Evolutionary conservation across 2,329 filamentous ascomycete species (phyloP).

Genomic region (Talaromyces pinophilus): DNA sequence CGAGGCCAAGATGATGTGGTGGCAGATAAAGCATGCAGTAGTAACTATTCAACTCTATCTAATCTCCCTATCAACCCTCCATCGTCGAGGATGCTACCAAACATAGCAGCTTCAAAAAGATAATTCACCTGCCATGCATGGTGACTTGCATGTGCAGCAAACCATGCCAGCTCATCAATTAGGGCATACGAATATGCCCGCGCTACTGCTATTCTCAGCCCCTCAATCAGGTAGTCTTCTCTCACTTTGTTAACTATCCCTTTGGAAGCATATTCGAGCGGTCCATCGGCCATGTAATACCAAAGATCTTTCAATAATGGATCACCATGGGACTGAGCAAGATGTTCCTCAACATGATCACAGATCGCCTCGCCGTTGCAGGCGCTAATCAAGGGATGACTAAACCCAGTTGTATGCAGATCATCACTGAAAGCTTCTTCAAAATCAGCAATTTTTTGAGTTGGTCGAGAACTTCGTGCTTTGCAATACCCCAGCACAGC

Average conservation of each 20-base stretch:
- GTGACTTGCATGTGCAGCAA: conserved; percentile 31
- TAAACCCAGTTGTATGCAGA: background rate
- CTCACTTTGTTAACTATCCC: background rate
- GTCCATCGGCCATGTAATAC: background rate
- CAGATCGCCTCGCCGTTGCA: background rate
- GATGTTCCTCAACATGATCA: background rate
- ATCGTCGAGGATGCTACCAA: background rate
- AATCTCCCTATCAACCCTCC: background rate
- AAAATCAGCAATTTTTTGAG: background rate
- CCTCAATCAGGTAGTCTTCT: background rate
- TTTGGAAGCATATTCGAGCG: background rate
- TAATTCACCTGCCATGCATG: conserved; percentile 34
- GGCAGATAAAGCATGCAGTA: background rate
- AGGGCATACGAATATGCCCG: conserved; percentile 26
- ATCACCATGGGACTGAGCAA: background rate
- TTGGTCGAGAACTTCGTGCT: background rate
- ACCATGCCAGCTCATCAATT: conserved; percentile 29
- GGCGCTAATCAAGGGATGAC: background rate
- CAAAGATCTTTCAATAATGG: background rate
- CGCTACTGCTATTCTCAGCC: conserved; percentile 16
- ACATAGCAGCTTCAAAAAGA: background rate
- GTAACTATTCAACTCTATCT: background rate
- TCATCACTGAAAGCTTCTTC: background rate
- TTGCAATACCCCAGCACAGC: conserved; percentile 23
- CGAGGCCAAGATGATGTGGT: background rate